Evolutionary conservation across 352 stramenopile genomes (phyloP).

Genomic region (Phytophthora kernoviae): DNA sequence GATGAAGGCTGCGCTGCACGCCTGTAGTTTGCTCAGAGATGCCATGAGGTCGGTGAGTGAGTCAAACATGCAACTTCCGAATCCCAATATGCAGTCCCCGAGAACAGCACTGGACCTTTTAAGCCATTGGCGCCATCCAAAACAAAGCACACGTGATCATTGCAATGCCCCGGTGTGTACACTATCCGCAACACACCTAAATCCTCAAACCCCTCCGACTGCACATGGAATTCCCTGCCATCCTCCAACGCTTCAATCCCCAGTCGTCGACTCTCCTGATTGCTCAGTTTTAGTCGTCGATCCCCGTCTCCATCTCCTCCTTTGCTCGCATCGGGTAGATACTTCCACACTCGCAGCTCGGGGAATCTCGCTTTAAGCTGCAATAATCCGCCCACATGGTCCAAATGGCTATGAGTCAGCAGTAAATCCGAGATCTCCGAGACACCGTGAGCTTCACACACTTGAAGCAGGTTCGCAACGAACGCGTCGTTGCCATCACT

Average conservation of each 20-base stretch:
- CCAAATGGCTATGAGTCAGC: conserved; percentile 89
- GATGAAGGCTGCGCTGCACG: conserved; percentile 46
- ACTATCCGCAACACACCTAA: conserved; percentile 49
- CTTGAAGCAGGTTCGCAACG: conserved; percentile 44
- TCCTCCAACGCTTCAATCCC: conserved; percentile 48
- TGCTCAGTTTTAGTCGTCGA: conserved; percentile 46
- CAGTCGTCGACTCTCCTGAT: conserved; percentile 52
- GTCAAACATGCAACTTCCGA: conserved; percentile 87
- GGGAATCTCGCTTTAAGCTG: conserved; percentile 60
- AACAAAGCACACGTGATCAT: conserved; percentile 86
- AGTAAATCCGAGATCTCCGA: conserved; percentile 76
- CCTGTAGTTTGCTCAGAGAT: conserved; percentile 60
- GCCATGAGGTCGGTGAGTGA: conserved; percentile 82
- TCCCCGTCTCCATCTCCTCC: conserved; percentile 35
- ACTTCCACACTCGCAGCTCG: conserved; percentile 71
- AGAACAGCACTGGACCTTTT: conserved; percentile 56
- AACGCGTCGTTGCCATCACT: conserved; percentile 78
- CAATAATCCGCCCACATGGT: conserved; percentile 89
- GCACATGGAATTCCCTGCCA: conserved; percentile 45
- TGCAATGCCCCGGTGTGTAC: conserved; percentile 86
- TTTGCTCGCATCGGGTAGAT: conserved; percentile 33
- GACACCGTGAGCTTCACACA: conserved; percentile 47
- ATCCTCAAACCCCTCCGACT: background rate
- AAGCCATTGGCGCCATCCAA: conserved; percentile 38
- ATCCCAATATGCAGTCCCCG: conserved; percentile 84